Percentiles rank a stretch among this genome's conserved stretches.
Conservation (phyloP, 768 basidiomycete species). For the Sporobolomyces pararoseus region DNA sequence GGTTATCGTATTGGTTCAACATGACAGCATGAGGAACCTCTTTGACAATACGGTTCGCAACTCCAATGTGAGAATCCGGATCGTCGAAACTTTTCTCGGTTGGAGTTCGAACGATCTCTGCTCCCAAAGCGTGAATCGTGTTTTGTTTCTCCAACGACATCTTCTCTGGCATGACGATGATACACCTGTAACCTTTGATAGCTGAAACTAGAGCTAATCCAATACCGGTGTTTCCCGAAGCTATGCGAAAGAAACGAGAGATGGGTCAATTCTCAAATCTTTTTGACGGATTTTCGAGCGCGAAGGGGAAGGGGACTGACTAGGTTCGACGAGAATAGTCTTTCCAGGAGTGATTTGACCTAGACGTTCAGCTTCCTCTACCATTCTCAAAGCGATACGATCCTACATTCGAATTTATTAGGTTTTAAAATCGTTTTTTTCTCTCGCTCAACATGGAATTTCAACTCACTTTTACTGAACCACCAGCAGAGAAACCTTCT, state of each 20-base stretch:
- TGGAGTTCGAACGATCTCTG: slow-evolving; percentile 90
- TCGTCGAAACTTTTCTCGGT: slow-evolving; percentile 84
- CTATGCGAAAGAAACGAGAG: slow-evolving; percentile 10
- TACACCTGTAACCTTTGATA: slow-evolving; percentile 64
- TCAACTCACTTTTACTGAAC: slow-evolving; percentile 73
- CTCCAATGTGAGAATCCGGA: slow-evolving; percentile 88
- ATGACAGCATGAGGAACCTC: slow-evolving; percentile 82
- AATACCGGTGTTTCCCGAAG: slow-evolving; percentile 51
- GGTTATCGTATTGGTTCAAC: slow-evolving; percentile 72
- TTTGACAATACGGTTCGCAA: slow-evolving; percentile 70
- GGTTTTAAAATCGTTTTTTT: background rate
- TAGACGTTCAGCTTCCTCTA: slow-evolving; percentile 84
- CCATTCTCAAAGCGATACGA: slow-evolving; percentile 62
- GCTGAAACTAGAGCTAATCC: slow-evolving; percentile 90
- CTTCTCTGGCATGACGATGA: slow-evolving; percentile 67
- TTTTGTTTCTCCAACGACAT: slow-evolving; percentile 98
- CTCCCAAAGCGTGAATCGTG: slow-evolving; percentile 77
- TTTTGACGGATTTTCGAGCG: too few species aligned
- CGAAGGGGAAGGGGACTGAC: too few species aligned
- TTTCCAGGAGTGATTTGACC: slow-evolving; percentile 79
- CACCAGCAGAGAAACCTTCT: slow-evolving; percentile 85
- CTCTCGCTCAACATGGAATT: background rate
- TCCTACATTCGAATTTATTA: slow-evolving; percentile 18
- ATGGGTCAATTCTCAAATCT: too few species aligned
- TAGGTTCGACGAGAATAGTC: slow-evolving; percentile 91